These are phyloP conservation scores for Ajuga chamaepitys DNA, from an alignment of 257 asterid species.

Conservation along the genomic window DNA sequence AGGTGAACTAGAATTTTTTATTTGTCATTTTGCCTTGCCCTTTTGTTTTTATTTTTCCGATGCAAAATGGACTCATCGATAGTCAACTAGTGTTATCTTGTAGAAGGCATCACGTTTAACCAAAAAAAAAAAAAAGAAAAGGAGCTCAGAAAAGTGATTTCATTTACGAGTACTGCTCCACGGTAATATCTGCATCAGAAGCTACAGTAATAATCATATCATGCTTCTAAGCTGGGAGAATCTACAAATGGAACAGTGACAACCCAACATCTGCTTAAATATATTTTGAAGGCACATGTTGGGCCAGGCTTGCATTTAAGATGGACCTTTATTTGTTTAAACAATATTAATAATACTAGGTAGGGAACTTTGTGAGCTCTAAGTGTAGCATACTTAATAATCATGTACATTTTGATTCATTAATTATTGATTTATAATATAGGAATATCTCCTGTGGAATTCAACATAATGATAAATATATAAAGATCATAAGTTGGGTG, in stretches of 20 bases:
- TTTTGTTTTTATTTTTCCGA: not conserved
- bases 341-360: not conserved
- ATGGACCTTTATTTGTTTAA: not conserved
- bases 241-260: not conserved
- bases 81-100: not conserved
- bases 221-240: not conserved
- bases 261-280: not conserved
- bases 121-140: not conserved
- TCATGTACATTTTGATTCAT: too few species aligned
- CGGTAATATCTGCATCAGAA: not conserved
- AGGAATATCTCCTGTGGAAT: not conserved
- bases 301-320: not conserved
- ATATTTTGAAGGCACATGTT: not conserved
- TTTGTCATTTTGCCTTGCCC: not conserved
- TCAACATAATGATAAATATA: not conserved
- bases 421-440: not conserved
- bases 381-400: not conserved
- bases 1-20: conserved; percentile 37
- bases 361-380: not conserved
- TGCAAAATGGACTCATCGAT: not conserved
- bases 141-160: not conserved
- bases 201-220: not conserved
- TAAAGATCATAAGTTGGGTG: too few species aligned
- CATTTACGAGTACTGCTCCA: conserved; percentile 2
- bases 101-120: not conserved